Conservation (phyloP, 73 alveolate species). For the Paramecium primaurelia region DNA sequence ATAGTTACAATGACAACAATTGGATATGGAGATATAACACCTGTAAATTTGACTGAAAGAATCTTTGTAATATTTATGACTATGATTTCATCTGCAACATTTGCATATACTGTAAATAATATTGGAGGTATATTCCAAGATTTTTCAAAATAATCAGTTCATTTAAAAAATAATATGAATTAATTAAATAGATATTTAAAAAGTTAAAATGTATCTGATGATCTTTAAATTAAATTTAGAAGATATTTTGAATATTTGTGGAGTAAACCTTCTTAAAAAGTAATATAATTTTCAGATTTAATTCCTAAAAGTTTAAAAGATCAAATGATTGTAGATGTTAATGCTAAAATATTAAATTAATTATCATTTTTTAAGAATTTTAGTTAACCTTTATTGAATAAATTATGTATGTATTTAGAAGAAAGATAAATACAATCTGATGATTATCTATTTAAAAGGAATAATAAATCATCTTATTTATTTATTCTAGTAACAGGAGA, state of each 20-base stretch:
- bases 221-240: not conserved
- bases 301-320: not conserved
- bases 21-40: conserved; percentile 67
- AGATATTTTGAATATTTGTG: conserved; percentile 44
- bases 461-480: not conserved
- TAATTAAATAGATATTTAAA: not conserved
- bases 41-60: conserved; percentile 55
- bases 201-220: conserved; percentile 7
- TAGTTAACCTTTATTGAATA: not conserved
- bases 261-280: conserved; percentile 19
- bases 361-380: not conserved
- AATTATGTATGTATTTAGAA: not conserved
- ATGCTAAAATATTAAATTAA: not conserved
- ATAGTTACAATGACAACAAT: conserved; percentile 47
- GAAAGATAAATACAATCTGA: not conserved
- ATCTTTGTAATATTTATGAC: conserved; percentile 55
- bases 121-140: conserved; percentile 43
- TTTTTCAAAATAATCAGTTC: not conserved
- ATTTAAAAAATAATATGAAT: conserved; percentile 28
- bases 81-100: conserved; percentile 40
- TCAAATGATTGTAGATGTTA: conserved; percentile 4
- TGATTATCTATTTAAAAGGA: not conserved
- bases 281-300: not conserved
- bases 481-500: not conserved
- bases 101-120: conserved; percentile 41